Conservation (phyloP, 306 rosid species). For the Castanopsis chinensis region DNA sequence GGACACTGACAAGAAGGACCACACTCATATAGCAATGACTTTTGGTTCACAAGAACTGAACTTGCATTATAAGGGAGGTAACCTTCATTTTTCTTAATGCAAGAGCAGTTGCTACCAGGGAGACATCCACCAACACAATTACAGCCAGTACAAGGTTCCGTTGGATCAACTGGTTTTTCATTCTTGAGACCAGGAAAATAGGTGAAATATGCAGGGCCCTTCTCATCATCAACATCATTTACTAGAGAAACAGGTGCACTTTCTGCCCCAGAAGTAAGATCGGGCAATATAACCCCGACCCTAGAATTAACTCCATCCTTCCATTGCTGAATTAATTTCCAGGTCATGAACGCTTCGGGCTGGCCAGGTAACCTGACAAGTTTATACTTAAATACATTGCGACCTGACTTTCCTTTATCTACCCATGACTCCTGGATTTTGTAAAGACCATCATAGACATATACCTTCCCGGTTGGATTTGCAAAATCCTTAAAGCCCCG, state of each 20-base stretch:
- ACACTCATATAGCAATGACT: constrained; percentile 70
- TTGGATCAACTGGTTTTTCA: constrained; percentile 41
- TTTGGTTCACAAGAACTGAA: constrained; percentile 58
- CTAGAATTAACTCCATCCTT: constrained; percentile 54
- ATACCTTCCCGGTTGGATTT: constrained; percentile 68
- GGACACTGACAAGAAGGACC: constrained; percentile 83
- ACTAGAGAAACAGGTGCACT: constrained; percentile 84
- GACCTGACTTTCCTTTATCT: constrained; percentile 77
- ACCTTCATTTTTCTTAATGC: constrained; percentile 71
- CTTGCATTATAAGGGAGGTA: constrained; percentile 59
- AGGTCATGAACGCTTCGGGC: constrained; percentile 56
- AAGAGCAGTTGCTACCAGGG: constrained; percentile 58
- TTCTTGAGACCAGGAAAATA: constrained; percentile 62
- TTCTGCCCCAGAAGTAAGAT: constrained; percentile 89
- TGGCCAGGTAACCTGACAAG: constrained; percentile 65
- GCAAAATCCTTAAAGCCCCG: constrained; percentile 64
- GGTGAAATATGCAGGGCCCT: constrained; percentile 92
- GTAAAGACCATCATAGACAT: constrained; percentile 91
- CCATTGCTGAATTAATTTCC: constrained; percentile 86
- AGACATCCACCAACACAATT: constrained; percentile 74
- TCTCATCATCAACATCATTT: constrained; percentile 86
- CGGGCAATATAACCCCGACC: constrained; percentile 76
- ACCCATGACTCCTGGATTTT: constrained; percentile 82
- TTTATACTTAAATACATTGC: constrained; percentile 77
- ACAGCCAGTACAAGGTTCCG: constrained; percentile 63